Percentiles rank a stretch among this genome's conserved stretches.
These are phyloP conservation scores for Phytophthora idaei DNA, from an alignment of 352 stramenopile genomes.

Conservation along the genomic window DNA sequence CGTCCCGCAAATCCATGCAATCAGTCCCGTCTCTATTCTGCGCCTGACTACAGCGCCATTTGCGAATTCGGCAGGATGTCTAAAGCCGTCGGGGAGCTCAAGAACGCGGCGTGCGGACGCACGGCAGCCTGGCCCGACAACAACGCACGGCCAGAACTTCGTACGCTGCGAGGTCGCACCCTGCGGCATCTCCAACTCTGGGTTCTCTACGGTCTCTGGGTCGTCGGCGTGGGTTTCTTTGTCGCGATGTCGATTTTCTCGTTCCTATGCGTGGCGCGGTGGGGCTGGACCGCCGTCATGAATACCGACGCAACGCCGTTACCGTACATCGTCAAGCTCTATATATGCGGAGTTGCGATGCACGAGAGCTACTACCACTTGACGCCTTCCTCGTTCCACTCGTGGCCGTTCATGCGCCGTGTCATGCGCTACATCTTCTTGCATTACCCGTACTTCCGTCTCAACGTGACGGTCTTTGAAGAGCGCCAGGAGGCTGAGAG, in stretches of 20 bases:
- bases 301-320: conserved; percentile 8
- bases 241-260: conserved; percentile 21
- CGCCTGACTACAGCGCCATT: background rate
- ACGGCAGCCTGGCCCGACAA: conserved; percentile 26
- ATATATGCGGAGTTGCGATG: conserved; percentile 35
- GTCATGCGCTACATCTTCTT: conserved; percentile 50
- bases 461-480: conserved; percentile 51
- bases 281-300: background rate
- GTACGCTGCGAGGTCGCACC: conserved; percentile 34
- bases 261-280: conserved; percentile 10
- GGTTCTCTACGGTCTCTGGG: conserved; percentile 38
- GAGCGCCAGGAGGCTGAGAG: conserved; percentile 20
- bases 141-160: conserved; percentile 36
- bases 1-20: conserved; percentile 21
- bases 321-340: conserved; percentile 27
- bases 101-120: conserved; percentile 21
- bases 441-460: conserved; percentile 59
- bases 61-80: conserved; percentile 19
- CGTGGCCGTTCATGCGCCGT: conserved; percentile 49
- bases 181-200: conserved; percentile 34
- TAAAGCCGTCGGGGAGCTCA: conserved; percentile 5
- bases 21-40: conserved; percentile 11
- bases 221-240: conserved; percentile 40
- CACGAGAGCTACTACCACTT: conserved; percentile 52
- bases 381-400: conserved; percentile 24